These are phyloP conservation scores for Auriscalpium orientale DNA, from an alignment of 768 basidiomycete genomes.

Conservation along the genomic window DNA sequence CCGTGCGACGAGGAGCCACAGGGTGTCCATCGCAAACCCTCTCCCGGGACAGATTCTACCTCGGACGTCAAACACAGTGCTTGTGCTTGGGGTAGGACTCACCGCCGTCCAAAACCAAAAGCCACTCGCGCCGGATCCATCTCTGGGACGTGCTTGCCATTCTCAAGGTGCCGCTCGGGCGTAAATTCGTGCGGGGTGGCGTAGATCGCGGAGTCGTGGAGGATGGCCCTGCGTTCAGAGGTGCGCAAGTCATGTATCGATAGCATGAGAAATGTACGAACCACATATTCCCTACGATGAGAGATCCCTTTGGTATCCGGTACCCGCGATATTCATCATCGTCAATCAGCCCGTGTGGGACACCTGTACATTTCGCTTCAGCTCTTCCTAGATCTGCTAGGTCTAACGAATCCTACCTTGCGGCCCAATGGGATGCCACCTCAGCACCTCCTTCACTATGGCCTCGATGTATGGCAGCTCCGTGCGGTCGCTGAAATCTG, in stretches of 20 bases:
- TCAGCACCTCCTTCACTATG: conserved; percentile 31
- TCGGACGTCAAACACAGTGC: neutral
- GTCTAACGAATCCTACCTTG: neutral
- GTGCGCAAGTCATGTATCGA: neutral
- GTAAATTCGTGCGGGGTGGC: neutral
- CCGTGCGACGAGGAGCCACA: neutral
- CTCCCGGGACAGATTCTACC: neutral
- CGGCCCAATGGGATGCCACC: conserved; percentile 19
- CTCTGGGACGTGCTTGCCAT: neutral
- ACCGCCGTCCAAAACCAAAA: neutral
- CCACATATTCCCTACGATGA: conserved; percentile 25
- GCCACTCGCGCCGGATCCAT: neutral
- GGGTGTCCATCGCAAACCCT: neutral
- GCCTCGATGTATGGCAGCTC: conserved; percentile 31
- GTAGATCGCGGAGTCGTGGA: neutral
- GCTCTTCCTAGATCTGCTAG: no score
- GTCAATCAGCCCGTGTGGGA: conserved; percentile 20
- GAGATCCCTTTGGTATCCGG: conserved; percentile 23
- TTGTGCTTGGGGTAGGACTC: no score
- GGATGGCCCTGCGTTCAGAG: neutral
- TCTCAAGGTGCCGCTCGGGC: neutral
- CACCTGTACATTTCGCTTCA: conserved; percentile 4
- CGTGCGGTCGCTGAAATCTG: conserved; percentile 25
- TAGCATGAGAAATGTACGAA: conserved; percentile 2
- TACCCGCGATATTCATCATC: conserved; percentile 26